Evolutionary conservation across 169 alveolate species (phyloP), one percentile per base, ranked within the genome.

Genomic region (Miamiensis avidus): DNA sequence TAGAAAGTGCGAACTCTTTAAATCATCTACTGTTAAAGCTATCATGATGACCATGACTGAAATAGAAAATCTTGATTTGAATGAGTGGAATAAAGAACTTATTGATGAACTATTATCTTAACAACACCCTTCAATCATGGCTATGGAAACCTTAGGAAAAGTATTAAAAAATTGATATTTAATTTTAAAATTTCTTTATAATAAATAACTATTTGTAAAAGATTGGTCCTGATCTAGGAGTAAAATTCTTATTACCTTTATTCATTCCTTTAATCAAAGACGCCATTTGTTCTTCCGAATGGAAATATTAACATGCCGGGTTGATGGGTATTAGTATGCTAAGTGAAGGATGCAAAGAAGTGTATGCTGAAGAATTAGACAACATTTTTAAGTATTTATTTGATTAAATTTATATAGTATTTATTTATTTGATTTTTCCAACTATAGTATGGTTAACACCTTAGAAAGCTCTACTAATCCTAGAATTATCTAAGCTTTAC

Each of bases 121-220:
- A 31, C 64, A 75, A 74, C 84, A 86, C 65, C 75, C 84, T 49
- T 81, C 90, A 49, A 32, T 77, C 31, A 86, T 76, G 30, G 87
- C 90, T 25, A 86, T 79, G 65, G 90, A 86, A 74, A 81, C 87
- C 31, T 34, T 86, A 1, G 90, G 84, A 74, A 86, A 86, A 75
- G 69, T 49, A 49, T 49, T 49, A 11, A 49, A 11, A 11, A 49
- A 49, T 11, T 11, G 20, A 49, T 11, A 49, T 11, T 49, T 49
- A 11, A 20, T 49, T 49, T 49, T 11, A 49, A 49, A 49, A 49
- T 11, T 11, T 49, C 4, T 11, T 49, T 49, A 11, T 49, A 49
- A 49, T 49, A 49, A 49, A 49, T 49, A 11, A 49, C 4, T 11
- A 49, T 11, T 49, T 49, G 4, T 11, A 49, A 11, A 49, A 49